Base-by-base conservation (phyloP, 495 filamentous ascomycete genomes). In the Amniculicola lignicola region DNA sequence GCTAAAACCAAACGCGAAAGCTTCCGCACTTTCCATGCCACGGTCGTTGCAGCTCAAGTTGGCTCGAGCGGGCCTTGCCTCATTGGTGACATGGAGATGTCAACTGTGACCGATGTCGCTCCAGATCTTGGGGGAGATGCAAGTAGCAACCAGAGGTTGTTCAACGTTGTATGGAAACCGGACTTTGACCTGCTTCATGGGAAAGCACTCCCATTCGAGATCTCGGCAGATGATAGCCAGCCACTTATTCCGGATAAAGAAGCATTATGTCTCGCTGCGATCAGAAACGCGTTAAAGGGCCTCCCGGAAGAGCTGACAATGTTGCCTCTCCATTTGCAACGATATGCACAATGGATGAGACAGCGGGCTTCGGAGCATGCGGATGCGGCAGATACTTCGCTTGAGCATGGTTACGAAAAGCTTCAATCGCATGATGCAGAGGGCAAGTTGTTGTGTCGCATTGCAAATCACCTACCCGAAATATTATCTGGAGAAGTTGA, bases 131-230 rank as follows among this genome's bases (percentile, higher is more conserved):
- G 37, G 6, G 21, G 16, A 5, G 21, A 25, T 5, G 22, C 11
- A 12, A 22, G 18, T 9, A 10, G 4, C 9, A 4, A 6, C 7
- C 21, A 45, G 23, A 21, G 11, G 21, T 22, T 45, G 22, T 23
- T 24, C 21, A 16, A 45, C 41, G 25, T 45, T 4, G 4, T 11
- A 9, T 45, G 41, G 41, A 28, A 45, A 22, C 19, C 23, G 5
- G 41, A 45, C 41, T 28, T 45, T 18, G 41, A 45, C 22, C 16
- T 45, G 21, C 23, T 45, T 12, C 19, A 45, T 7, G 31, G n/a
- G 9, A 16, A 45, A 9, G 6, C 41, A 16, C 41, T 24, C 4
- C 19, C 41, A 9, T 22, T 25, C 5, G 11, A 22, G 16, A 28
- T 22, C 21, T 23, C 4, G 16, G 22, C 14, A 11, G 4, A 6